These are phyloP conservation scores for Euphorbia tirucalli DNA, from an alignment of 345 rosid genomes.

Conservation along the genomic window DNA sequence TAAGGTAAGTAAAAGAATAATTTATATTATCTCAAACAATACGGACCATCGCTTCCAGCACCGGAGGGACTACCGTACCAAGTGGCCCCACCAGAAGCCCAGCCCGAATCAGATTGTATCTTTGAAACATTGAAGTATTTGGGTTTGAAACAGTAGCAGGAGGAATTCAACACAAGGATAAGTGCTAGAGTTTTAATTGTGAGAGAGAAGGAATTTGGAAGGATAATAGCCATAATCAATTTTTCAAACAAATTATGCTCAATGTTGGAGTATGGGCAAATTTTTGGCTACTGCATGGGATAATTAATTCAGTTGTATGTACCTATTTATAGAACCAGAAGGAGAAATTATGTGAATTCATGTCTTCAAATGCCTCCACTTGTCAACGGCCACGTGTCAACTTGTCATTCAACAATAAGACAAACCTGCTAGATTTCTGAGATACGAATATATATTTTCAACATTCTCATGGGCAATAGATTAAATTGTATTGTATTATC, in stretches of 20 bases:
- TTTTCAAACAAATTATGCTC: neutral
- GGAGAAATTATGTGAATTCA: neutral
- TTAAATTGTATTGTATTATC: no score
- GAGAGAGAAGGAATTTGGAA: conserved; percentile 1
- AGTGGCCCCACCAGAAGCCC: conserved; percentile 51
- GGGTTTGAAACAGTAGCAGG: conserved; percentile 38
- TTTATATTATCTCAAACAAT: no score
- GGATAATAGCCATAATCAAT: neutral
- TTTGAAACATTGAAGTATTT: conserved; percentile 32
- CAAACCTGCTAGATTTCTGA: neutral
- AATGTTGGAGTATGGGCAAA: neutral
- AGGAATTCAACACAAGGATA: conserved; percentile 3
- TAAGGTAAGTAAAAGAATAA: no score
- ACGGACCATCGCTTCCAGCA: conserved; percentile 49
- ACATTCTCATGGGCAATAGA: neutral
- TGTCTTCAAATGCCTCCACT: neutral
- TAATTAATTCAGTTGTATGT: neutral
- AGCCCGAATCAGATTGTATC: conserved; percentile 15
- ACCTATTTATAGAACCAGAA: conserved; percentile 14
- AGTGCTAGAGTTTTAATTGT: neutral
- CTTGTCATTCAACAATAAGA: neutral
- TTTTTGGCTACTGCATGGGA: no score
- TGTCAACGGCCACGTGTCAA: conserved; percentile 11
- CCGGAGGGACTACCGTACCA: conserved; percentile 62
- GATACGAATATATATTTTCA: neutral